These are phyloP conservation scores for Brassica balearica DNA, from an alignment of 441 rosid species.

Conservation along the genomic window DNA sequence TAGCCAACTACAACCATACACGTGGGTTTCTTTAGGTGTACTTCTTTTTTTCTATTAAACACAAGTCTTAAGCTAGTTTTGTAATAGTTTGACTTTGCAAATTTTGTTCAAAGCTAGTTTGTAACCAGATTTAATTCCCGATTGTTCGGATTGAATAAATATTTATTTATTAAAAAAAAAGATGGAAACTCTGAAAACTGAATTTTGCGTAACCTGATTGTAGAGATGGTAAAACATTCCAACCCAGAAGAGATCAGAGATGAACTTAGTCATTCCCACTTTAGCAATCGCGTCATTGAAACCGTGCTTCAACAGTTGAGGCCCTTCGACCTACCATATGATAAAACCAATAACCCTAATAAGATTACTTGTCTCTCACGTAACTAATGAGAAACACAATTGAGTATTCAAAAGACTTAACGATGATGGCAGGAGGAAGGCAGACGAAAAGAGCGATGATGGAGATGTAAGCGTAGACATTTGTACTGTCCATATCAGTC, in stretches of 20 bases:
- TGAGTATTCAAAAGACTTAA: slow-evolving; percentile 47
- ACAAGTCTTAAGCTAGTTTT: neutral
- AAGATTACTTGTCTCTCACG: slow-evolving; percentile 9
- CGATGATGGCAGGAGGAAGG: slow-evolving; percentile 88
- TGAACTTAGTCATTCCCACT: slow-evolving; percentile 85
- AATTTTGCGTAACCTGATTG: slow-evolving; percentile 62
- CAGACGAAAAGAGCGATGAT: slow-evolving; percentile 88
- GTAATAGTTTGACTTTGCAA: neutral
- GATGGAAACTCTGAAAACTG: neutral
- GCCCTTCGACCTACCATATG: slow-evolving; percentile 75
- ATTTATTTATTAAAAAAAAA: neutral
- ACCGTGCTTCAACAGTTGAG: slow-evolving; percentile 75
- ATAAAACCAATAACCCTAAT: slow-evolving; percentile 19
- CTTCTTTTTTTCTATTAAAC: neutral
- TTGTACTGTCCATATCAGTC: slow-evolving; percentile 99
- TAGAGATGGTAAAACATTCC: slow-evolving; percentile 98
- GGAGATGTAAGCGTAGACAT: slow-evolving; percentile 90
- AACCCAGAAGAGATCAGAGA: slow-evolving; percentile 94
- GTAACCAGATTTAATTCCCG: no score
- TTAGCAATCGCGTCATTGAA: slow-evolving; percentile 77
- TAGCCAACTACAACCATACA: slow-evolving; percentile 68
- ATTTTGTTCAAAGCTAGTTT: neutral
- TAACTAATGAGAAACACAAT: slow-evolving; percentile 8
- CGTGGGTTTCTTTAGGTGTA: neutral
- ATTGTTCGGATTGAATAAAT: no score